Base-by-base conservation (phyloP, 108 stramenopile genomes). In the Skeletonema marinoi region DNA sequence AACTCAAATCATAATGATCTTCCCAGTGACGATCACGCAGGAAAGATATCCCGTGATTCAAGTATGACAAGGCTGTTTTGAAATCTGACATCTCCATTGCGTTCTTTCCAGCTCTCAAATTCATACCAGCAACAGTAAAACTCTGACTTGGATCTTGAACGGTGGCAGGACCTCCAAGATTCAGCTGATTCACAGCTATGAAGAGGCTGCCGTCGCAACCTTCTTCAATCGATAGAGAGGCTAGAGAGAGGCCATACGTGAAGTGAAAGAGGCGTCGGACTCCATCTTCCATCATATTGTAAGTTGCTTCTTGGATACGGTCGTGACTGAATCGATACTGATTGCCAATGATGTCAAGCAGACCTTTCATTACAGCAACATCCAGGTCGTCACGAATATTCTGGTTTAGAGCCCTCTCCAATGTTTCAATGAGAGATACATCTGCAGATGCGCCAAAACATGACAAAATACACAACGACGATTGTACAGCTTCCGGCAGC, bases 111-210 rank as follows among this genome's bases (percentile, higher is more conserved):
- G 42, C 42, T 14, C 42, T 44, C 13, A 44, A 14, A 44, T 44
- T 44, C 13, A 14, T 13, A 13, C 14, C 1, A 44, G 42, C 42
- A 44, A 44, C 13, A 3, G 13, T 44, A 3, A 2, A 14, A 14
- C 13, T 14, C 3, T 44, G 42, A 1, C 42, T 44, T 14, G 3
- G 13, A 44, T 44, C 42, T 13, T 44, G 13, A 44, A 44, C 42
- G 12, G 42, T 3, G 1, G 12, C 42, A 14, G 42, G 42, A 3
- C 42, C 42, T 14, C 13, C 42, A 3, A 14, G 13, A 69, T 30
- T 71, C 0, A 71, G 29, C 32, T 71, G 71, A 46, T 42, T 44
- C 9, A 62, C 60, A 16, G 71, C 29, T 14, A 42, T 39, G 41
- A 71, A 62, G 32, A 71, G 11, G 13, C 46, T 16, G 29, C 14